Percentiles rank a stretch among this genome's conserved stretches.
phyloP scores from a whole-genome alignment of 1,284 basidiomycete genomes.

The Golubevia pallescens region DNA sequence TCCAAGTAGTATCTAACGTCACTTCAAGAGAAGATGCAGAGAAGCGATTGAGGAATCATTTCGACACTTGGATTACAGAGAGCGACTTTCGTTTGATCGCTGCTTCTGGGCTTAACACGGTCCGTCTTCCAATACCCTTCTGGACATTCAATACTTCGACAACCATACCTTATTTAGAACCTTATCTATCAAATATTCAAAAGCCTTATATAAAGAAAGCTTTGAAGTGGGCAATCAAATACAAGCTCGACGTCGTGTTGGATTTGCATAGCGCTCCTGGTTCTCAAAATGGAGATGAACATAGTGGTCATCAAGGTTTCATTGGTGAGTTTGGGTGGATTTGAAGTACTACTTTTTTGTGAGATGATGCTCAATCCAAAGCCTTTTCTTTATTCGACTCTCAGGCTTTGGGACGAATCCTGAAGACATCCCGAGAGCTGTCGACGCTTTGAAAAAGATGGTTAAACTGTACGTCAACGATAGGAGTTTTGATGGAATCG shows the following conservation, averaged over 20 bases:
- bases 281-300: no score
- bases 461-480: not conserved
- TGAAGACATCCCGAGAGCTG: not conserved
- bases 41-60: not conserved
- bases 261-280: not conserved
- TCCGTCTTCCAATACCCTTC: not conserved
- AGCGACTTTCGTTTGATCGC: not conserved
- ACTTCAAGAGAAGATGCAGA: not conserved
- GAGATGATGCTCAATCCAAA: no score
- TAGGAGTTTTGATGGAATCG: not conserved
- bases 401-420: not conserved
- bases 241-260: not conserved
- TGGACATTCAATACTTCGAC: not conserved
- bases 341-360: no score
- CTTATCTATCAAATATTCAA: not conserved
- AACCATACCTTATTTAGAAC: not conserved
- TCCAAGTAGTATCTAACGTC: not conserved
- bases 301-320: no score
- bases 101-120: not conserved
- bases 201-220: not conserved
- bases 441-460: not conserved
- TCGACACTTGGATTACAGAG: not conserved
- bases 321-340: no score
- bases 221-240: not conserved
- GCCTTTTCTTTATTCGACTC: no score